Conservation (phyloP, 2,329 filamentous ascomycete genomes). For the Malbranchea zuffiana region DNA sequence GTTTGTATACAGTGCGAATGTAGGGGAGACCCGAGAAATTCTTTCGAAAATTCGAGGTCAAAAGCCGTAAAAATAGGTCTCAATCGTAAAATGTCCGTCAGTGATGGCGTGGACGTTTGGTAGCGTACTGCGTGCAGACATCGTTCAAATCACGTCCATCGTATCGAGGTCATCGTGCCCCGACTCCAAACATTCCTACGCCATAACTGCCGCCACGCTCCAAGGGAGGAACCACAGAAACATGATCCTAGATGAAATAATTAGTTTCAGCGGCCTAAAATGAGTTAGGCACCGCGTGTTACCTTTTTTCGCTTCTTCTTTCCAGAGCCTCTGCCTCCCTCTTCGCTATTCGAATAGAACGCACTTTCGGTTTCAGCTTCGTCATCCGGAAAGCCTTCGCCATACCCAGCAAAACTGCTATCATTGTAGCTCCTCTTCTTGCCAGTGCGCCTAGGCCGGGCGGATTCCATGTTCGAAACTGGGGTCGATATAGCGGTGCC, state of each 20-base stretch:
- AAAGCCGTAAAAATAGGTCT: constrained; percentile 4
- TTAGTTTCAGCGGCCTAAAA: not conserved
- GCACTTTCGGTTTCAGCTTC: constrained; percentile 31
- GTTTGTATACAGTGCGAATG: constrained; percentile 17
- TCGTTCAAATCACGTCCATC: constrained; percentile 9
- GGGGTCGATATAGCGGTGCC: constrained; percentile 16
- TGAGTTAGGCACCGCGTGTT: constrained; percentile 14
- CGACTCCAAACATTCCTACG: constrained; percentile 37
- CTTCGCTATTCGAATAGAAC: constrained; percentile 36
- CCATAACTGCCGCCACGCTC: constrained; percentile 34
- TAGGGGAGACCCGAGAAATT: constrained; percentile 8
- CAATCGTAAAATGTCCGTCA: constrained; percentile 8
- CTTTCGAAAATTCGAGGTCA: constrained; percentile 13
- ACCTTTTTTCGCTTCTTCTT: constrained; percentile 43
- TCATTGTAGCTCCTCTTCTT: constrained; percentile 42
- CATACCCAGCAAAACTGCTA: constrained; percentile 42
- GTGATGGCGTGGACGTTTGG: no score
- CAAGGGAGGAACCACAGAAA: constrained; percentile 30
- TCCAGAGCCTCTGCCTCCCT: constrained; percentile 24
- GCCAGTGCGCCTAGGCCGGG: constrained; percentile 36
- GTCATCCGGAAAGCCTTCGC: constrained; percentile 41
- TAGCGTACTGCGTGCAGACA: not conserved
- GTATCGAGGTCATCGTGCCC: constrained; percentile 27
- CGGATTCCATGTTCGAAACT: constrained; percentile 21
- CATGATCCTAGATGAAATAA: constrained; percentile 26